Base-by-base conservation (phyloP, 164 flowering plant species). In the Litsea cubeba region DNA sequence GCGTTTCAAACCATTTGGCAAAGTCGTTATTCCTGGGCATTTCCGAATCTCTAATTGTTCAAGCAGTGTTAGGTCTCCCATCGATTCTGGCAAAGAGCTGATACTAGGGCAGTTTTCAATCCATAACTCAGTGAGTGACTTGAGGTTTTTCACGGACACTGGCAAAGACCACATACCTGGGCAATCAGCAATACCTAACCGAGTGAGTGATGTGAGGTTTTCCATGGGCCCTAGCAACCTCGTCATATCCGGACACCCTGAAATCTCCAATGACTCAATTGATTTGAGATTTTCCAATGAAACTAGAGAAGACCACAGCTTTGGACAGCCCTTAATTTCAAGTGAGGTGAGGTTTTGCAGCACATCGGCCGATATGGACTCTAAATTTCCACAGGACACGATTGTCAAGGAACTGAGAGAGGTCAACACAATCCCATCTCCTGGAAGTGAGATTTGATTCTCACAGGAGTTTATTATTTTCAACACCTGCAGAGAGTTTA, bases 31-130 rank as follows among this genome's bases (percentile, higher is more conserved):
- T 22, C 58, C 72, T 4, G 75, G 70, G 57, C 85, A 83, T 3
- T 24, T 57, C 3, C 1, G 14, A 46, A 82, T 71, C 3, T 10
- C 10, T 28, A 80, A 76, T 15, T 23, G 12, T 25, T 14, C 24
- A 57, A 80, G 79, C 10, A 75, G 76, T 12, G 69, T 2, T 28
- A 80, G 69, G 26, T 69, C 57, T 12, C 66, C 67, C 5, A 78
- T 32, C 81, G 74, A 76, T 25, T 77, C 82, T 1, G 84, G 81
- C 57, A 82, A 66, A 49, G 75, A 60, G 3, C 3, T 15, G 32
- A 80, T 25, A 23, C 35, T 35, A 1, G 15, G 18, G 26, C 76
- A 82, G 1, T 68, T 11, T 0, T 0, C 40, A 6, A 80, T 73
- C 0, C 18, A 12, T 11, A 80, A 46, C 10, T 14, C 7, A 46